These are phyloP conservation scores for Cladorrhinum sp. DNA, from an alignment of 2,329 filamentous ascomycete genomes.

Conservation along the genomic window DNA sequence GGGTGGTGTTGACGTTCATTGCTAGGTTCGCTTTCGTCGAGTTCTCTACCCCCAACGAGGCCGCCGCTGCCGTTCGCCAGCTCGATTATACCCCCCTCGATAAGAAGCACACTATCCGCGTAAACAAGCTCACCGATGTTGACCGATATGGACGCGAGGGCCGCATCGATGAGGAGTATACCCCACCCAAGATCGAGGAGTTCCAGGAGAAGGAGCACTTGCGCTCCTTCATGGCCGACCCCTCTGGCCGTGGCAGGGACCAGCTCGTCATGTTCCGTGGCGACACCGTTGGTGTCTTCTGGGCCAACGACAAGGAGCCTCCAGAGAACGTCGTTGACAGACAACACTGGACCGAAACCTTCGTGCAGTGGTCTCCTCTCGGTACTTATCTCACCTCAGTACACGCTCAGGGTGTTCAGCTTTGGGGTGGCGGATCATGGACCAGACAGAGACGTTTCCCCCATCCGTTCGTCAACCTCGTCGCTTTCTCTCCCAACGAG, in stretches of 20 bases:
- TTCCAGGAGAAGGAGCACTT: constrained; percentile 94
- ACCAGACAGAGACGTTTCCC: constrained; percentile 87
- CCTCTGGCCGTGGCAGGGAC: constrained; percentile 75
- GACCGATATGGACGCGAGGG: constrained; percentile 95
- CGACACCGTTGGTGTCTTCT: constrained; percentile 91
- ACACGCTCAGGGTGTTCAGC: constrained; percentile 92
- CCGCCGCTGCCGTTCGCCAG: constrained; percentile 81
- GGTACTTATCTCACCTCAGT: constrained; percentile 94
- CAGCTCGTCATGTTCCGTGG: constrained; percentile 94
- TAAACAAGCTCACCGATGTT: constrained; percentile 98
- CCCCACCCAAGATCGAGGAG: constrained; percentile 73
- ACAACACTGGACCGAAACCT: constrained; percentile 95
- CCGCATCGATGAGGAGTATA: constrained; percentile 87
- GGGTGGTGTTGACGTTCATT: constrained; percentile 13
- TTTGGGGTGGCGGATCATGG: constrained; percentile 93
- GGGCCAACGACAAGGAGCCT: constrained; percentile 93
- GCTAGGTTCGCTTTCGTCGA: constrained; percentile 95
- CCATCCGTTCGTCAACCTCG: constrained; percentile 91
- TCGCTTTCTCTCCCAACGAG: constrained; percentile 92
- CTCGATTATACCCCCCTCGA: constrained; percentile 86
- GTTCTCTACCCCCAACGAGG: constrained; percentile 87
- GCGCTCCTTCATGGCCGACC: constrained; percentile 87
- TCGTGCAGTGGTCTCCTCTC: constrained; percentile 95
- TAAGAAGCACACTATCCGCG: constrained; percentile 91
- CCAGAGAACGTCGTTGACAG: constrained; percentile 89